Evolutionary conservation across 148 eudicot species (phyloP), one percentile per base, ranked within the genome.

Genomic region (Bassia scoparia): DNA sequence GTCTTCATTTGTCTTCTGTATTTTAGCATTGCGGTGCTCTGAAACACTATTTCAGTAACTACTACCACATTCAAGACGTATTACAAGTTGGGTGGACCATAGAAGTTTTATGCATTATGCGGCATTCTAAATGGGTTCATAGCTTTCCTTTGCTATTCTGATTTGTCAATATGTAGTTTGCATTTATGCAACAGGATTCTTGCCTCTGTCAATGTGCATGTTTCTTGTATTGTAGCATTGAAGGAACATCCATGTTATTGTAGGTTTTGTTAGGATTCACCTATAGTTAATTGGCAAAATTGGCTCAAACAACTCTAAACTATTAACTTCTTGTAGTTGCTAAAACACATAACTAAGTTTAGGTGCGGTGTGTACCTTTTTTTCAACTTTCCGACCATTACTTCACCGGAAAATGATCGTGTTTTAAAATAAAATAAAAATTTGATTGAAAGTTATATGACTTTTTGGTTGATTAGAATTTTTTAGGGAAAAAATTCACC

Each of bases 1-100:
- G 29, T 72, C 76, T 80, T 68, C 44, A 20, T 34, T 18, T 52
- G 48, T 66, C 75, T 71, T 73, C 35, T 27, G 53, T 43, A 29
- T 31, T 35, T 35, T 15, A 43, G 37, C 24, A 3, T 50, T 17
- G 56, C 50, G 23, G 20, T 6, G 50, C 8, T 3, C 55, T 63
- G 26, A n/a, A 43, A 18, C 9, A 31, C 4, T 23, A 29, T 72
- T 7, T 72, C 41, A 61, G 38, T 41, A 48, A 61, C 21, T 20
- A 30, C 44, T 12, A 52, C 11, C 15, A 4, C 4, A 34, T 6
- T 16, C n/a, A n/a, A n/a, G 27, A 7, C 7, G 15, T 9, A 4
- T 63, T n/a, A 35, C 21, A 2, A 35, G 17, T 37, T 31, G 38
- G 48, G 34, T 7, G 14, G 5, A 46, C 75, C 46, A 31, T 61